phyloP scores from a whole-genome alignment of 257 asterid genomes.

The Lycium barbarum region DNA sequence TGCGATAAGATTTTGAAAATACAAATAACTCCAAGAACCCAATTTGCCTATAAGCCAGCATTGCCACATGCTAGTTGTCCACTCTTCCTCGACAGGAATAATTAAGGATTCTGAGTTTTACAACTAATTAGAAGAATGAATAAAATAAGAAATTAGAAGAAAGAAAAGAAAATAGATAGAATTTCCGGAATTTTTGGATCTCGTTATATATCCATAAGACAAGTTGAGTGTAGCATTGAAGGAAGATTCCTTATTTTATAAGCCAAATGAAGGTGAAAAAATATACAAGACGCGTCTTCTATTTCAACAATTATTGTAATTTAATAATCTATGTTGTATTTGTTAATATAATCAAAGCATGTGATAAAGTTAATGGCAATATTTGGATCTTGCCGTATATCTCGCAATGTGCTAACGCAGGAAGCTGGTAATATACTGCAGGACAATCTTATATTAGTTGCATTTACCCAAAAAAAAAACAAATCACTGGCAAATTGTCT shows the following conservation, averaged over 20 bases:
- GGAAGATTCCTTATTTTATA: background rate
- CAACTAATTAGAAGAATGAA: background rate
- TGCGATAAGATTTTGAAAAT: too few relatives aligned
- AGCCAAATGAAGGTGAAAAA: background rate
- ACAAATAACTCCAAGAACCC: too few relatives aligned
- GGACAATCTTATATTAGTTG: too few relatives aligned
- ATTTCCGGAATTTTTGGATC: slow-evolving; percentile 9
- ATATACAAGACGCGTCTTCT: background rate
- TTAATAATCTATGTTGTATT: background rate
- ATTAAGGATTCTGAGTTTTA: background rate
- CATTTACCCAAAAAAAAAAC: too few relatives aligned
- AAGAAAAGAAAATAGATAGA: background rate
- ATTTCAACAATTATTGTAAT: background rate
- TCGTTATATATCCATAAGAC: background rate
- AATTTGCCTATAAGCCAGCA: too few relatives aligned
- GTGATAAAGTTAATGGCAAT: background rate
- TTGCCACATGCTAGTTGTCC: background rate
- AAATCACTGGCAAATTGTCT: too few relatives aligned
- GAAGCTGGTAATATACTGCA: background rate
- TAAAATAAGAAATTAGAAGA: background rate
- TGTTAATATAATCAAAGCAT: background rate
- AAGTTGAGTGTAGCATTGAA: background rate
- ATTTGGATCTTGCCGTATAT: background rate
- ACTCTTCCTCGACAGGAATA: background rate
- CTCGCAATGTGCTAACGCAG: background rate